A percentile compares a stretch with the other conserved stretches of the same genome.
These are phyloP conservation scores for Calonectria honghensis DNA, from an alignment of 2,329 filamentous ascomycete genomes.

Conservation along the genomic window DNA sequence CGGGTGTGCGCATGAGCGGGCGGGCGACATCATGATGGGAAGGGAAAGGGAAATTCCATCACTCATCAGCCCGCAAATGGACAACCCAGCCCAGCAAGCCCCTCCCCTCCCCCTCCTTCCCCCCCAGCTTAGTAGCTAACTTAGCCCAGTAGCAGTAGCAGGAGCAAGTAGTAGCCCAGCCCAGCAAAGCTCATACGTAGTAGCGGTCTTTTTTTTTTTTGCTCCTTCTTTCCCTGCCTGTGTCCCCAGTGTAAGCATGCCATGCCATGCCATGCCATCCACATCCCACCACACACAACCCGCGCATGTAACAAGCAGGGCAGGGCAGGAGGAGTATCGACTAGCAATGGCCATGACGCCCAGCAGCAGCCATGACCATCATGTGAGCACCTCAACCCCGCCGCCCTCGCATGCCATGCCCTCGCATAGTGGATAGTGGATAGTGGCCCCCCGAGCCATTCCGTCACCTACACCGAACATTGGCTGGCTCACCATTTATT, in stretches of 20 bases:
- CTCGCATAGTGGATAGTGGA: not conserved
- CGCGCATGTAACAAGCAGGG: slow-evolving; percentile 3
- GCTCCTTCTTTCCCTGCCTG: not conserved
- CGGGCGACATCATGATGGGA: slow-evolving; percentile 25
- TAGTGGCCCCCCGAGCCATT: slow-evolving; percentile 42
- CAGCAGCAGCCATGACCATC: slow-evolving; percentile 50
- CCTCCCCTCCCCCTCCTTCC: too few species aligned
- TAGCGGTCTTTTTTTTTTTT: too few species aligned
- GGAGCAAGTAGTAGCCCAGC: not conserved
- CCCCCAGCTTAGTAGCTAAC: not conserved
- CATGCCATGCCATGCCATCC: not conserved
- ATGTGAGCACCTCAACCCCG: slow-evolving; percentile 46
- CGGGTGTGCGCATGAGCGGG: slow-evolving; percentile 26
- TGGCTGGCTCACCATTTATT: slow-evolving; percentile 2
- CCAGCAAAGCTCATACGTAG: not conserved
- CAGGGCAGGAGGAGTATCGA: slow-evolving; percentile 1
- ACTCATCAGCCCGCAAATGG: slow-evolving; percentile 19
- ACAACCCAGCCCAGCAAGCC: not conserved
- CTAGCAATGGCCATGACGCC: slow-evolving; percentile 43
- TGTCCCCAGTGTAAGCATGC: slow-evolving; percentile 20
- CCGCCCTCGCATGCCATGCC: slow-evolving; percentile 35
- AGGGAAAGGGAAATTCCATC: slow-evolving; percentile 17
- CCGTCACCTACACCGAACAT: slow-evolving; percentile 36
- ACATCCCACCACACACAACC: slow-evolving; percentile 2
- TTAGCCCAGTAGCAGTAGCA: not conserved